Evolutionary conservation across 805 yeast species (phyloP).

Genomic region (Yamadazyma kitorensis): DNA sequence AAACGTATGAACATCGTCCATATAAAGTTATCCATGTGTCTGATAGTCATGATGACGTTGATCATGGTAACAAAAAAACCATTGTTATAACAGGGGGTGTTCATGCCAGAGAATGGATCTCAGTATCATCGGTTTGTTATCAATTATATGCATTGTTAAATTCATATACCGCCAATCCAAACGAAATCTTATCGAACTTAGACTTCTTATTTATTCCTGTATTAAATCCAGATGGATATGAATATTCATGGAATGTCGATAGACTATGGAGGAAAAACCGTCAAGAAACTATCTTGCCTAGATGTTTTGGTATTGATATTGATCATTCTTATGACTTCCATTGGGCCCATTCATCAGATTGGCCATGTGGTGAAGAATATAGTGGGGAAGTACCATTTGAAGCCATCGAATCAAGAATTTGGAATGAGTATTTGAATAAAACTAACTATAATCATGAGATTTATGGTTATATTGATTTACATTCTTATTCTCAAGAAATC

Average conservation of each 20-base stretch:
- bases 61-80: slow-evolving; percentile 48
- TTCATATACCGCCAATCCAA: slow-evolving; percentile 28
- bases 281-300: slow-evolving; percentile 60
- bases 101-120: slow-evolving; percentile 90
- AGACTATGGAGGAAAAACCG: slow-evolving; percentile 88
- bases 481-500: slow-evolving; percentile 82
- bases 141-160: slow-evolving; percentile 38
- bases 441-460: slow-evolving; percentile 57
- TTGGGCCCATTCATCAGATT: slow-evolving; percentile 58
- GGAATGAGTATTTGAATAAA: slow-evolving; percentile 37
- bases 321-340: slow-evolving; percentile 81
- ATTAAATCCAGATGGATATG: slow-evolving; percentile 89
- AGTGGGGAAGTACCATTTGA: slow-evolving; percentile 73
- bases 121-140: slow-evolving; percentile 67
- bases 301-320: slow-evolving; percentile 80
- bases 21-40: slow-evolving; percentile 65
- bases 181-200: slow-evolving; percentile 46
- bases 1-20: slow-evolving; percentile 71
- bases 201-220: slow-evolving; percentile 81
- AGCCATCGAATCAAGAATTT: slow-evolving; percentile 37
- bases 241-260: slow-evolving; percentile 74
- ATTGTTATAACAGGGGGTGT: slow-evolving; percentile 79
- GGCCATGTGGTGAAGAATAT: slow-evolving; percentile 83
- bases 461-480: slow-evolving; percentile 78
- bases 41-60: slow-evolving; percentile 37